Conservation (phyloP, 768 basidiomycete species). For the Punctularia strigosozonata region DNA sequence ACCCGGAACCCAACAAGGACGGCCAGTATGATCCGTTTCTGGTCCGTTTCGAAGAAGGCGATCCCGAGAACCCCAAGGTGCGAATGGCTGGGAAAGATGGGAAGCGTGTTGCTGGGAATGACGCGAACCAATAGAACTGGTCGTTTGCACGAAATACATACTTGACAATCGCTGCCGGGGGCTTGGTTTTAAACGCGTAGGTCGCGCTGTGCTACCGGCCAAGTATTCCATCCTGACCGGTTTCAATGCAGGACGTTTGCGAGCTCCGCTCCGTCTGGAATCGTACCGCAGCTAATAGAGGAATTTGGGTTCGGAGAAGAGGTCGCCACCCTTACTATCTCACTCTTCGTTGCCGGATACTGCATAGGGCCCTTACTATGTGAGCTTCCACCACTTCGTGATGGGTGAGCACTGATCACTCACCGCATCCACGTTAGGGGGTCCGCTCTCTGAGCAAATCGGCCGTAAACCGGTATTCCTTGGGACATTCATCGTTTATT, state of each 20-base stretch:
- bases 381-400: constrained; percentile 35
- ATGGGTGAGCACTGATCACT: too few relatives aligned
- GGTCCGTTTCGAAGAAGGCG: constrained; percentile 21
- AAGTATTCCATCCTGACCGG: constrained; percentile 5
- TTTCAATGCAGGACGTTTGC: constrained; percentile 40
- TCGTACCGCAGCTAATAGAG: constrained; percentile 29
- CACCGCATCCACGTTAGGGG: too few relatives aligned
- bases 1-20: background rate
- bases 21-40: constrained; percentile 16
- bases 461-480: constrained; percentile 53
- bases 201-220: constrained; percentile 5
- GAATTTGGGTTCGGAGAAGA: constrained; percentile 39
- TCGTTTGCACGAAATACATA: constrained; percentile 8
- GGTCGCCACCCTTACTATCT: constrained; percentile 41
- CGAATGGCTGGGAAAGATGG: constrained; percentile 2
- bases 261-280: constrained; percentile 44
- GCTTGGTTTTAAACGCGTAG: constrained; percentile 7
- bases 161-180: constrained; percentile 5
- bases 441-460: constrained; percentile 27
- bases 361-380: constrained; percentile 50
- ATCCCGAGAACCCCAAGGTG: constrained; percentile 37
- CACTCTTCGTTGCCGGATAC: constrained; percentile 61
- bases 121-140: constrained; percentile 7
- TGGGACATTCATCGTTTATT: constrained; percentile 42
- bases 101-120: background rate